Evolutionary conservation across 495 filamentous ascomycete species (phyloP), one percentile per base, ranked within the genome.

Genomic region (Saxophila tyrrhenica): DNA sequence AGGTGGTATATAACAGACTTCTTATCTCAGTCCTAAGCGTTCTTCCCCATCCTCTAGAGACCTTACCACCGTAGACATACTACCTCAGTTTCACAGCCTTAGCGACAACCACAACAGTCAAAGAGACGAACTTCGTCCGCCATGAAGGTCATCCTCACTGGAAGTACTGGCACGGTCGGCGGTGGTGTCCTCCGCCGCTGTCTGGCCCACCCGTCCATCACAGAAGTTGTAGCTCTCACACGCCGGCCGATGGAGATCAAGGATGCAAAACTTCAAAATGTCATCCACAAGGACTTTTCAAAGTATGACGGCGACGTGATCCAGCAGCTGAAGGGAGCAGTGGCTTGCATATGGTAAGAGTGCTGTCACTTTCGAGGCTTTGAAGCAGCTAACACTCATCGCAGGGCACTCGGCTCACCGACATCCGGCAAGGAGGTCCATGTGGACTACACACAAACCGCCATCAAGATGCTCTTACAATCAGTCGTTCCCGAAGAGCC

Each of bases 271-370:
- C 50, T 77, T 24, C 65, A 68, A 21, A 66, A 71, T 2, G 60
- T 75, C 13, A 35, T 72, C 1, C 66, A 77, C 19, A 55, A 69
- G 10, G 73, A 79, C 54, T 80, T 78, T 53, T 63, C 65, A 0
- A 51, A 47, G 0, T 77, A 75, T 51, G 61, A 75, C 0, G 64
- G 64, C 0, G 58, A 65, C 2, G 56, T 75, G 11, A 44, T 73
- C 15, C 46, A 65, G 17, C 62, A 70, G n/a, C 58, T 80, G 2
- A 50, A 60, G n/a, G 75, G 72, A 35, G 76, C 73, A 0, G 69
- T 75, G 32, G 74, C 69, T 16, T 80, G 77, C 59, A 67, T 80
- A 23, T 80, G 77, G 76, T 75, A 22, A n/a, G n/a, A n/a, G n/a
- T n/a, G 9, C 10, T 22, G 15, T 48, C 29, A 35, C n/a, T n/a